phyloP scores from a whole-genome alignment of 371 early-diverging fungal species.

The Mortierella sp. region DNA sequence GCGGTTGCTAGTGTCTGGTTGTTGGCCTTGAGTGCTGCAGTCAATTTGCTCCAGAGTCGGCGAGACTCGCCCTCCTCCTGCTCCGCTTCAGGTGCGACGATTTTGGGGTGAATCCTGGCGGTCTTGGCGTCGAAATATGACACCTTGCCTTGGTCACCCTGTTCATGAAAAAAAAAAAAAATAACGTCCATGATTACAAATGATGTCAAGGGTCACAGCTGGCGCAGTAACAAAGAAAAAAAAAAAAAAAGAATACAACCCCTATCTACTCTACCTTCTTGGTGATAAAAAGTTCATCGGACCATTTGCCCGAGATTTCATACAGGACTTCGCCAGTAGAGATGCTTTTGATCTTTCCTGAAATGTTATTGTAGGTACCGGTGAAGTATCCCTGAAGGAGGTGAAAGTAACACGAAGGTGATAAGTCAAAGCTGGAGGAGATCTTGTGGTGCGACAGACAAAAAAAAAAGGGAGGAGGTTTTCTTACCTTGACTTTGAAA shows the following conservation, averaged over 20 bases:
- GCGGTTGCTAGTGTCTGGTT: conserved; percentile 83
- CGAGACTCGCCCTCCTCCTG: conserved; percentile 90
- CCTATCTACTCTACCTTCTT: conserved; percentile 35
- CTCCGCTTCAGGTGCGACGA: conserved; percentile 72
- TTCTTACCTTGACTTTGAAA: conserved; percentile 94
- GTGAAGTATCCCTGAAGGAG: conserved; percentile 78
- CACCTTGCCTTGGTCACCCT: conserved; percentile 50
- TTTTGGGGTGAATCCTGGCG: conserved; percentile 74
- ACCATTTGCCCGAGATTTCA: conserved; percentile 91
- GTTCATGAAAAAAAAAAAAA: neutral
- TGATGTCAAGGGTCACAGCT: no score
- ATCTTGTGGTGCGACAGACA: no score
- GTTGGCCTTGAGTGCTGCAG: conserved; percentile 73
- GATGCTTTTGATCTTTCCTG: conserved; percentile 84
- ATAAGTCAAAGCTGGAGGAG: no score
- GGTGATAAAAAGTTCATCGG: conserved; percentile 74
- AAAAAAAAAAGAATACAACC: neutral
- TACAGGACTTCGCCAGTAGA: conserved; percentile 82
- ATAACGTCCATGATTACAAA: neutral
- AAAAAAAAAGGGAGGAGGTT: no score
- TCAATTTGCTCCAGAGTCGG: conserved; percentile 87
- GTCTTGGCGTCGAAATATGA: conserved; percentile 77
- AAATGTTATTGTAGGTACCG: conserved; percentile 84
- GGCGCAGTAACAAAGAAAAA: neutral
- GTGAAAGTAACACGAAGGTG: no score